Evolutionary conservation across 2,329 filamentous ascomycete genomes (phyloP).

Genomic region (Aspergillus puulaauensis): DNA sequence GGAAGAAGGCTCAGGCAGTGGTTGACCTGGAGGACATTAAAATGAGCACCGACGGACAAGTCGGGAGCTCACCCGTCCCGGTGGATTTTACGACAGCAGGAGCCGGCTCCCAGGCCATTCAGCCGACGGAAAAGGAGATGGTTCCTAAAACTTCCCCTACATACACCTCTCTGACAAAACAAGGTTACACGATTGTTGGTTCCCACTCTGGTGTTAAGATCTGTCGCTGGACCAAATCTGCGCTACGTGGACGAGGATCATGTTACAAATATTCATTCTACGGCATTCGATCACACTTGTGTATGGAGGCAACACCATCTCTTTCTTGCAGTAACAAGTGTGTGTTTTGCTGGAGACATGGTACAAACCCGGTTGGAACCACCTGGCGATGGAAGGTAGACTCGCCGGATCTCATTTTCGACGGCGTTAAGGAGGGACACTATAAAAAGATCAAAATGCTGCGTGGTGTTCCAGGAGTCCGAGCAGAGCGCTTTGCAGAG

Average conservation of each 20-base stretch:
- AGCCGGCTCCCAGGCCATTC: slow-evolving; percentile 38
- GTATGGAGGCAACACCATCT: slow-evolving; percentile 96
- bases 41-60: slow-evolving; percentile 34
- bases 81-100: slow-evolving; percentile 73
- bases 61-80: slow-evolving; percentile 57
- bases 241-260: slow-evolving; percentile 84
- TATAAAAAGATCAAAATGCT: slow-evolving; percentile 99
- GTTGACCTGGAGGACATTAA: slow-evolving; percentile 84
- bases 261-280: slow-evolving; percentile 99
- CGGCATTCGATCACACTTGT: slow-evolving; percentile 92
- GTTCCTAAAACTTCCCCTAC: slow-evolving; percentile 89
- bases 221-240: slow-evolving; percentile 97
- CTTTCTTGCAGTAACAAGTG: slow-evolving; percentile 98
- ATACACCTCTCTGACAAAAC: slow-evolving; percentile 84
- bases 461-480: slow-evolving; percentile 86
- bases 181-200: slow-evolving; percentile 93
- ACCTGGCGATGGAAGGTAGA: slow-evolving; percentile 97
- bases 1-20: slow-evolving; percentile 48
- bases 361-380: slow-evolving; percentile 93
- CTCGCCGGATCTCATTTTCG: slow-evolving; percentile 82
- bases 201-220: slow-evolving; percentile 97
- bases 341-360: slow-evolving; percentile 98
- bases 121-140: slow-evolving; percentile 74
- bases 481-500: slow-evolving; percentile 87
- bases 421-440: slow-evolving; percentile 85